Base-by-base conservation (phyloP, 441 rosid genomes). In the Gossypium trilobum region DNA sequence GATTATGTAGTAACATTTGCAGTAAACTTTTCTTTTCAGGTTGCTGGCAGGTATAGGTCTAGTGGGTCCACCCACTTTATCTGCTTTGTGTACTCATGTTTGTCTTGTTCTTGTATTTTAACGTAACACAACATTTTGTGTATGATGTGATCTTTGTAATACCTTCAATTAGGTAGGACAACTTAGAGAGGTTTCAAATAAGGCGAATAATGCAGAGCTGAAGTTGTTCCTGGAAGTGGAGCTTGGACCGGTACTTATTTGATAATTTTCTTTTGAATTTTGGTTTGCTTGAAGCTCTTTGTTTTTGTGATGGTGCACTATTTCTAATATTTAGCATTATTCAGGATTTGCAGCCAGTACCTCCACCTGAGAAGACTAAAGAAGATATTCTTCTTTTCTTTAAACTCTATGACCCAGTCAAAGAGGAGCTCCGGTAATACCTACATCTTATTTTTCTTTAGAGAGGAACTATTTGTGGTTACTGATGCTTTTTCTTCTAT, bases 361-460 rank as follows among this genome's bases (percentile, higher is more conserved):
- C 89, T 73, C 84, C 83, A 20, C 88, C 88, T 72, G 87, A 82
- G 54, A 89, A 85, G 81, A 65, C 83, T 46, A 85, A 85, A 78
- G 89, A 87, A 31, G 89, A 89, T 73, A 85, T 89, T 79, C 86
- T 89, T 76, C 85, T 89, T 33, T 89, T 89, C 86, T 87, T 86
- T 76, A 89, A 89, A 85, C 82, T 82, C 17, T 89, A 89, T 75
- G 91, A 87, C 68, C 90, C 90, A 9, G 74, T 70, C 73, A 87
- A 81, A 68, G 88, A 82, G 79, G 86, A 78, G 62, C 79, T 89
- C 39, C 79, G 94, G 94, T 89, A 82, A 67, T 72, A 57, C n/a
- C 46, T 14, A 23, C 77, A 48, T 71, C 71, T 31, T 55, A 23
- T 17, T 68, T 52, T 55, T 74, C 8, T 27, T 58, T 69, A 36